These are phyloP conservation scores for Xanthoconium stramineum DNA, from an alignment of 768 basidiomycete genomes.

Conservation along the genomic window DNA sequence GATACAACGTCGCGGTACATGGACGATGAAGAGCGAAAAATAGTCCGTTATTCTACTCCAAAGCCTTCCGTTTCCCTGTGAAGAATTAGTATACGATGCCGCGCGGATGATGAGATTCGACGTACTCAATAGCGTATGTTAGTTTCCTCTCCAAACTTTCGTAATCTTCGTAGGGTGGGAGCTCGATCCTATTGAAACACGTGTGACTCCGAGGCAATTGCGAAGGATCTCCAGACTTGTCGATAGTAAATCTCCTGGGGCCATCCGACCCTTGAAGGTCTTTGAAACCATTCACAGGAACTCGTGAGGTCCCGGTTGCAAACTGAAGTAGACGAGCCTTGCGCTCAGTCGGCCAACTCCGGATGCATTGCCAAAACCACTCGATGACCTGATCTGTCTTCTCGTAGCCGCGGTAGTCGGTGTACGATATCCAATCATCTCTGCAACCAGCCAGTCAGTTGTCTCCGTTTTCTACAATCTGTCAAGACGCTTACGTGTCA, in stretches of 20 bases:
- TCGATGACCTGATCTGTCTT: constrained; percentile 86
- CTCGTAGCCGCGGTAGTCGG: constrained; percentile 86
- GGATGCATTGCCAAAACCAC: constrained; percentile 95
- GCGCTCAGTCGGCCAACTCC: constrained; percentile 86
- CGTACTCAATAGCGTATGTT: constrained; percentile 79
- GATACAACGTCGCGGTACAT: constrained; percentile 9
- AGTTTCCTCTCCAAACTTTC: constrained; percentile 85
- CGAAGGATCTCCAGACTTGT: constrained; percentile 87
- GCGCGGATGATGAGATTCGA: constrained; percentile 11
- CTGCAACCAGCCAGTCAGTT: constrained; percentile 30
- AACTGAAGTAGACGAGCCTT: constrained; percentile 87
- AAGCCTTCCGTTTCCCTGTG: constrained; percentile 76
- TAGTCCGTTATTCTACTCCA: constrained; percentile 48
- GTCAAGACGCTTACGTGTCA: constrained; percentile 56
- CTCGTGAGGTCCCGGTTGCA: constrained; percentile 80
- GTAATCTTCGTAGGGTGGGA: constrained; percentile 88
- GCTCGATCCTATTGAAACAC: constrained; percentile 87
- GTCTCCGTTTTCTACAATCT: not conserved
- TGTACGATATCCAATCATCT: constrained; percentile 93
- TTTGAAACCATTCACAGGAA: constrained; percentile 92
- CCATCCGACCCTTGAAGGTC: constrained; percentile 93
- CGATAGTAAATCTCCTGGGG: constrained; percentile 89
- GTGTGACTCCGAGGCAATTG: constrained; percentile 90
- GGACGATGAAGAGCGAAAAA: constrained; percentile 1
- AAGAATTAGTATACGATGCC: constrained; percentile 4